Evolutionary conservation across 2,329 filamentous ascomycete genomes (phyloP).

Genomic region (Verticillium nubilum): DNA sequence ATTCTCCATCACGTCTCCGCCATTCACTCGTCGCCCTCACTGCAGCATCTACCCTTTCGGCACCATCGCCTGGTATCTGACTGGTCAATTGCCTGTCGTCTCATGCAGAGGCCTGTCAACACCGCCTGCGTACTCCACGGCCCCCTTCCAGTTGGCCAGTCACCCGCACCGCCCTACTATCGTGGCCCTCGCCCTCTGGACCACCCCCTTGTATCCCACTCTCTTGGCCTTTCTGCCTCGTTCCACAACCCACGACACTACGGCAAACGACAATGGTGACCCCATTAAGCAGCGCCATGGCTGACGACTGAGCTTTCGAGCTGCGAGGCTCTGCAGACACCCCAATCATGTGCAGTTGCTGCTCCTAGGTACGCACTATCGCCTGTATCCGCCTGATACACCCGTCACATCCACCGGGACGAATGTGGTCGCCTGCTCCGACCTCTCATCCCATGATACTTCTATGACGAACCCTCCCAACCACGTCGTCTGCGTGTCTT

Average conservation of each 20-base stretch:
- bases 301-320: background rate
- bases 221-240: background rate
- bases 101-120: background rate
- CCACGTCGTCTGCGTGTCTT: background rate
- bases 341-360: background rate
- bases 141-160: background rate
- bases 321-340: background rate
- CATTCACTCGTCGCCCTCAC: background rate
- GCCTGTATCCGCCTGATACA: background rate
- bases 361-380: background rate
- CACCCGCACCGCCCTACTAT: background rate
- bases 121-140: background rate
- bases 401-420: background rate
- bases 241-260: background rate
- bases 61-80: background rate
- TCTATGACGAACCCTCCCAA: background rate
- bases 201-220: constrained; percentile 1
- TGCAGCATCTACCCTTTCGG: background rate
- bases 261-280: background rate
- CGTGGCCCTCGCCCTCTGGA: background rate
- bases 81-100: background rate
- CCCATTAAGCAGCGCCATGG: background rate
- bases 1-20: background rate
- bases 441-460: background rate
- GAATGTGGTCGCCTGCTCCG: background rate